Evolutionary conservation across 1,284 basidiomycete genomes (phyloP).

Genomic region (Serendipita sp.): DNA sequence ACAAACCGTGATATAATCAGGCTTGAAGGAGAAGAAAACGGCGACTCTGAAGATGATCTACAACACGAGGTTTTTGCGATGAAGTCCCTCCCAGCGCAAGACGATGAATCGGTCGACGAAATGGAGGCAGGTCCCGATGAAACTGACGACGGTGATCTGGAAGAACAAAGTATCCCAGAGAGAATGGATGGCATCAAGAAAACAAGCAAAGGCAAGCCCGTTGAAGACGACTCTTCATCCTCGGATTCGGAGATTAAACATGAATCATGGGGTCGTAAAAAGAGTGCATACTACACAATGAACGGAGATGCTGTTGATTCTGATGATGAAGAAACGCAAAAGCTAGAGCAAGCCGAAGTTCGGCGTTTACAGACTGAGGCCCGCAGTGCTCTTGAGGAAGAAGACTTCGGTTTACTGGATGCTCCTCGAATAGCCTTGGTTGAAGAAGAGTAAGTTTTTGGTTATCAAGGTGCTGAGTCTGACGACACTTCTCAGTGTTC

Average conservation of each 20-base stretch:
- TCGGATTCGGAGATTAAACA: constrained; percentile 24
- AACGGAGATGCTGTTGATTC: constrained; percentile 52
- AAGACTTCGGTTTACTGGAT: constrained; percentile 78
- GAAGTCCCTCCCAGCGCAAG: constrained; percentile 29
- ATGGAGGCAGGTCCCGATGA: constrained; percentile 22
- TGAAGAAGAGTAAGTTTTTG: not conserved
- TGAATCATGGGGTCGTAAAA: constrained; percentile 68
- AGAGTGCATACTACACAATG: constrained; percentile 71
- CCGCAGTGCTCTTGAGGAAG: constrained; percentile 56
- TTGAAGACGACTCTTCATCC: constrained; percentile 11
- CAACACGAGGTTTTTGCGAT: constrained; percentile 67
- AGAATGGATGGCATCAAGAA: constrained; percentile 19
- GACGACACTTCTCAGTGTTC: constrained; percentile 19
- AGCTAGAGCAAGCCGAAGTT: constrained; percentile 81
- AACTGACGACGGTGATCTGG: constrained; percentile 29
- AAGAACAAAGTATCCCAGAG: constrained; percentile 17
- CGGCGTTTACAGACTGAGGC: constrained; percentile 64
- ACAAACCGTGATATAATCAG: constrained; percentile 62
- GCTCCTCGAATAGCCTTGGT: constrained; percentile 12
- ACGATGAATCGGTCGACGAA: constrained; percentile 20
- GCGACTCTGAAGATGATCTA: constrained; percentile 28
- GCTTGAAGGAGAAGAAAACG: constrained; percentile 41
- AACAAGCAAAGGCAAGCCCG: constrained; percentile 25
- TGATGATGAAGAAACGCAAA: constrained; percentile 57
- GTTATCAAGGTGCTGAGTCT: not conserved